Base-by-base conservation (phyloP, 768 basidiomycete genomes). In the Ramaria sp. region DNA sequence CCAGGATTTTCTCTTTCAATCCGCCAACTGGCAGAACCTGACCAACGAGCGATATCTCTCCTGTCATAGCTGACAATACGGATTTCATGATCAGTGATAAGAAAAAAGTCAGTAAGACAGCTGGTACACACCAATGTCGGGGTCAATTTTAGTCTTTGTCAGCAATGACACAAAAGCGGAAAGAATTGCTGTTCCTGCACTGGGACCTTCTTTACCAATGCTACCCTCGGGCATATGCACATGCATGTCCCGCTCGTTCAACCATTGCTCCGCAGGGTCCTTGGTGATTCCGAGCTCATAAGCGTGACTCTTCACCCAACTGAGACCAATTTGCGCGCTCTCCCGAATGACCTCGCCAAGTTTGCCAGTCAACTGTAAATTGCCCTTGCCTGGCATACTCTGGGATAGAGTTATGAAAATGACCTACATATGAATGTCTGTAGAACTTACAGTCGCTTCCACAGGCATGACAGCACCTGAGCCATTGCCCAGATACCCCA, bases 311-410 rank as follows among this genome's bases (percentile, higher is more conserved):
- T 93, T 94, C 41, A 95, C 87, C 87, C 90, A 98, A 65, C 87
- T 88, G 59, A 98, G 71, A 4, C 87, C 91, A 61, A 99, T 96
- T 68, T 96, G 91, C 1, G 94, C 93, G 60, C 88, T 91, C 72
- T 98, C 96, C 38, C 91, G 80, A 68, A 99, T 97, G 59, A 98
- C 96, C 64, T 99, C 96, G 45, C 95, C 95, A 4, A 99, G 84
- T 71, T 98, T 98, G 39, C 96, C 96, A 0, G 96, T 98, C 7
- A 98, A 73, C 63, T 93, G 92, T 1, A 99, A 75, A 15, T 78
- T 78, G 12, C 95, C 95, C 68, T 95, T 95, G 2, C 96, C 96
- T 24, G 95, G 94, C 92, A 96, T 98, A 51, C 84, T 84, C 91
- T 93, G 67, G 52, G 15, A 51, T 54, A 19, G 27, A 61, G 22